Evolutionary conservation across 2,329 filamentous ascomycete genomes (phyloP), one percentile per base, ranked within the genome.

Genomic region (Colletotrichum trifolii): DNA sequence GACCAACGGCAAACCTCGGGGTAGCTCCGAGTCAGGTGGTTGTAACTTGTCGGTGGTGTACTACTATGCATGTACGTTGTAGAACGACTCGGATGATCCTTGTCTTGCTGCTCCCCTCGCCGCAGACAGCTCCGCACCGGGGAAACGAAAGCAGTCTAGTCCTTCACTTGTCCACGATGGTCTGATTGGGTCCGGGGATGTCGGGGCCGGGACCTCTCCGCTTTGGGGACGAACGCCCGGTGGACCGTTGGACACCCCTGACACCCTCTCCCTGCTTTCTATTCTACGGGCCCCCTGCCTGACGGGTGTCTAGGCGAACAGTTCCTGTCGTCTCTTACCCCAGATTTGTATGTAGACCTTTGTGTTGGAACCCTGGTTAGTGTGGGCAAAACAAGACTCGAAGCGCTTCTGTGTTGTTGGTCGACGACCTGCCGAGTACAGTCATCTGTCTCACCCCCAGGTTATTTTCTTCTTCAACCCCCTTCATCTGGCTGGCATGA

Each of bases 21-120:
- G 58, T 62, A 62, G 63, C 58, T 65, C 53, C 58, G 63, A 62
- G 63, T 62, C 63, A 65, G 58, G 57, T 39, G 34, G 45, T 50
- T 25, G 17, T n/a, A n/a, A n/a, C n/a, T n/a, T n/a, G 15, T 17
- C 15, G 15, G 15, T 17, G 15, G 15, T 17, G 15, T 17, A 17
- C 15, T 17, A 17, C 15, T 17, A 17, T 17, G 15, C 2, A 17
- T 2, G 2, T 13, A 55, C 57, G 45, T 39, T 52, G 50, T 61
- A 65, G 52, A 13, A 52, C 57, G 50, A 55, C 57, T 57, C 62
- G 57, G 40, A 65, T 45, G 39, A 54, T 55, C 57, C 43, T 8
- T 35, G 45, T 6, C 48, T 25, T 40, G 38, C 34, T 54, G 43
- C 6, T 40, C 45, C 47, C 50, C 40, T 65, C 52, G 45, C 38